Conservation (phyloP, 176 grass and related monocot genomes). For the Elaeis guineensis region DNA sequence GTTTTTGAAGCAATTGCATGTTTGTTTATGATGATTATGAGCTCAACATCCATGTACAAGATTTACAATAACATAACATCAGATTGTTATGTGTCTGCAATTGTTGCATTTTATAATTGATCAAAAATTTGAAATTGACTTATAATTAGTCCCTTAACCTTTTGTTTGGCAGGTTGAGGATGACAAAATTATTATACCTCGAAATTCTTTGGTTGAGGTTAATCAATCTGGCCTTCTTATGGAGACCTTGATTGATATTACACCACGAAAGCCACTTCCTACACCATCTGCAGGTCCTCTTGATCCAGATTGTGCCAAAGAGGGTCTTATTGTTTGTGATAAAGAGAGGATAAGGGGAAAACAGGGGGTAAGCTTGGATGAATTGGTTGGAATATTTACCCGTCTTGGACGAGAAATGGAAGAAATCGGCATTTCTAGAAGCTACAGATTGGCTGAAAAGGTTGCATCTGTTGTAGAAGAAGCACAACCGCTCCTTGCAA, state of each 20-base stretch:
- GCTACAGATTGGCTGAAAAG: conserved; percentile 82
- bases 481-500: conserved; percentile 81
- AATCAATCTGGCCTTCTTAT: conserved; percentile 98
- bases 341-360: conserved; percentile 80
- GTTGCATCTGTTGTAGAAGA: conserved; percentile 87
- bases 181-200: conserved; percentile 85
- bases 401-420: conserved; percentile 92
- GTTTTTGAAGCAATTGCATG: neutral
- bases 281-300: conserved; percentile 69
- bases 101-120: too few species aligned
- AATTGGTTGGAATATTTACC: conserved; percentile 76
- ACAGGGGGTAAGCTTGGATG: conserved; percentile 93
- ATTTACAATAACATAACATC: too few species aligned
- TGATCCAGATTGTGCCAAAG: conserved; percentile 50
- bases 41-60: too few species aligned
- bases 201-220: conserved; percentile 80
- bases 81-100: too few species aligned
- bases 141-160: neutral
- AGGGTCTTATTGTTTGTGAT: conserved; percentile 89
- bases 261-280: conserved; percentile 75
- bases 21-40: too few species aligned
- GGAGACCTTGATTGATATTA: conserved; percentile 94
- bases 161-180: conserved; percentile 59
- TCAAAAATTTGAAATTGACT: too few species aligned
- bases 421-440: conserved; percentile 64